These are phyloP conservation scores for Pachysandra terminalis DNA, from an alignment of 164 flowering plant species.

Conservation along the genomic window DNA sequence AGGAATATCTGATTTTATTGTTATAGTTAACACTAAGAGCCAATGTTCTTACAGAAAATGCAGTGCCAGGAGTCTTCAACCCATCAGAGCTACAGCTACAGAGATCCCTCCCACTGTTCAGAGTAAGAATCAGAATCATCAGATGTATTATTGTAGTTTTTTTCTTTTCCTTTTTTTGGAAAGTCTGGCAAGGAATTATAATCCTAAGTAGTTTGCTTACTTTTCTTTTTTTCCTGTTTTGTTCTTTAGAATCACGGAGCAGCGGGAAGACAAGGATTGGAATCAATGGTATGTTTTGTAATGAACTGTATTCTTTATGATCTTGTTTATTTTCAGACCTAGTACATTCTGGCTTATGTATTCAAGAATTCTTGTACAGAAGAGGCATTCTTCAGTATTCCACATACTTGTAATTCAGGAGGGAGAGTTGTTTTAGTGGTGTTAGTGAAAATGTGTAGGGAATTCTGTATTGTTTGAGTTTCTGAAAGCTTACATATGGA, in stretches of 20 bases:
- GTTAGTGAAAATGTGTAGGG: neutral
- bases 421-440: neutral
- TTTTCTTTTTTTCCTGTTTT: neutral
- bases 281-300: slow-evolving; percentile 70
- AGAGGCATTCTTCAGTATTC: too few relatives aligned
- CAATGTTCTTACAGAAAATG: slow-evolving; percentile 29
- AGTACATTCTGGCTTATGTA: neutral
- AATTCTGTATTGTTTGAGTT: neutral
- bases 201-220: neutral
- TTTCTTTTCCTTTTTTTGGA: too few relatives aligned
- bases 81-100: slow-evolving; percentile 83
- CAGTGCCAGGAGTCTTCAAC: slow-evolving; percentile 34
- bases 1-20: neutral
- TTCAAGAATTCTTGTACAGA: neutral
- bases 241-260: slow-evolving; percentile 45
- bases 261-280: slow-evolving; percentile 76
- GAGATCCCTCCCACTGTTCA: slow-evolving; percentile 62
- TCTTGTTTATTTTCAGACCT: neutral
- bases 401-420: too few relatives aligned
- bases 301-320: neutral
- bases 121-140: slow-evolving; percentile 43
- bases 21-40: neutral
- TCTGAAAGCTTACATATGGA: neutral
- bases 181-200: neutral
- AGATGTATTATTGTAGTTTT: too few relatives aligned